These are phyloP conservation scores for Pichia sp. DNA, from an alignment of 1,139 yeast species.

Conservation along the genomic window DNA sequence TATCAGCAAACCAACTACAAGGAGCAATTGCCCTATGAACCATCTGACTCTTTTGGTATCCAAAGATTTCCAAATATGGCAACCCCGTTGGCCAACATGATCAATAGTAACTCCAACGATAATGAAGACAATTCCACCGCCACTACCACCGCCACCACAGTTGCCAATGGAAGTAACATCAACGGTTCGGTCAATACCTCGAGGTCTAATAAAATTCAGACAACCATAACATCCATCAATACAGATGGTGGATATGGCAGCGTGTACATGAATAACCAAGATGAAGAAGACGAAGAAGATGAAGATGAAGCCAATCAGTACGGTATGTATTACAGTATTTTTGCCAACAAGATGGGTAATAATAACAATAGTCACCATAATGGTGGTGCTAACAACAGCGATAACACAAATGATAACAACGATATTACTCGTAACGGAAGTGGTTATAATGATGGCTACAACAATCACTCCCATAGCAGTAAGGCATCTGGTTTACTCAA, in stretches of 20 bases:
- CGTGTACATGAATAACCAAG: constrained; percentile 15
- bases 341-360: constrained; percentile 15
- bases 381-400: neutral
- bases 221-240: constrained; percentile 4
- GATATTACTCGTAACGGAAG: constrained; percentile 1
- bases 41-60: constrained; percentile 16
- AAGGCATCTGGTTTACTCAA: constrained; percentile 8
- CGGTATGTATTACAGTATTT: constrained; percentile 24
- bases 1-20: constrained; percentile 18
- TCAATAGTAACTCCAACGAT: constrained; percentile 1
- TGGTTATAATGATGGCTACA: neutral
- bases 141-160: neutral
- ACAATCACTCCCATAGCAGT: neutral
- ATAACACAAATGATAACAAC: neutral
- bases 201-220: constrained; percentile 4
- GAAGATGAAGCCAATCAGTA: constrained; percentile 24
- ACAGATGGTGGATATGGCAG: constrained; percentile 11
- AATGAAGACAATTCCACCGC: neutral
- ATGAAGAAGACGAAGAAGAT: constrained; percentile 23
- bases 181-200: too few species aligned
- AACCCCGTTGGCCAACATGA: constrained; percentile 8
- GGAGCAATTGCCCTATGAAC: constrained; percentile 13
- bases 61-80: constrained; percentile 17
- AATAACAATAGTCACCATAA: constrained; percentile 2
- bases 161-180: neutral